Evolutionary conservation across 495 filamentous ascomycete species (phyloP).

Genomic region (Penicillium chermesinum): DNA sequence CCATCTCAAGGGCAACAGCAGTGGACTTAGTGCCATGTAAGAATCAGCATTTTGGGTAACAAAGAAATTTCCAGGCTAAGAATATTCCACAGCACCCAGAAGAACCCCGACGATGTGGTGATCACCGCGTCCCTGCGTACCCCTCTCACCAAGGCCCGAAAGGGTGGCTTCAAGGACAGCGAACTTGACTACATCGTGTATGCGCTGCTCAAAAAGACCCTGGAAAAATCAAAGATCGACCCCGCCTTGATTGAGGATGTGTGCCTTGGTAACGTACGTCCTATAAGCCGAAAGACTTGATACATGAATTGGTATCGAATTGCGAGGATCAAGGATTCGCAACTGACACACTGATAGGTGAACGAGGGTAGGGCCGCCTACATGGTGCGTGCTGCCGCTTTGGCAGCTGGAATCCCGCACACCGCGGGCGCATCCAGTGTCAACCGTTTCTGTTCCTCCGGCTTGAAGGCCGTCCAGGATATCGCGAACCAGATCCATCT

Average conservation of each 20-base stretch:
- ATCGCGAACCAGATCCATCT: slow-evolving; percentile 82
- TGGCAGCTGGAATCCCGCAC: slow-evolving; percentile 92
- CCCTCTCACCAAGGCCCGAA: slow-evolving; percentile 68
- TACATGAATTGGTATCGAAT: not conserved
- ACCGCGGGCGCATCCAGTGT: slow-evolving; percentile 72
- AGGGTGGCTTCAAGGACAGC: slow-evolving; percentile 94
- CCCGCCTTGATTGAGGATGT: slow-evolving; percentile 86
- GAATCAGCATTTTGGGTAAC: slow-evolving; percentile 22
- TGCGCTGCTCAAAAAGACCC: slow-evolving; percentile 69
- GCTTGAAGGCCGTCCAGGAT: slow-evolving; percentile 89
- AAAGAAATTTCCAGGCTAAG: slow-evolving; percentile 4
- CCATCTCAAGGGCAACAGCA: slow-evolving; percentile 63
- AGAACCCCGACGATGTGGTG: slow-evolving; percentile 94
- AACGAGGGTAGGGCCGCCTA: slow-evolving; percentile 82
- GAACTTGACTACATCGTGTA: slow-evolving; percentile 81
- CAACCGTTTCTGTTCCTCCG: slow-evolving; percentile 97
- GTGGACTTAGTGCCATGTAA: slow-evolving; percentile 67
- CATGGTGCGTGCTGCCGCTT: slow-evolving; percentile 79
- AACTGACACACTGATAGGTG: slow-evolving; percentile 53
- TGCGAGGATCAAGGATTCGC: too few relatives aligned
- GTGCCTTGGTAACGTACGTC: slow-evolving; percentile 79
- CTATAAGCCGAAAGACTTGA: not conserved
- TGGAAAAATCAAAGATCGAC: slow-evolving; percentile 70
- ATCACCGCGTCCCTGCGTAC: slow-evolving; percentile 80
- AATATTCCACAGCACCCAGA: slow-evolving; percentile 61